These are phyloP conservation scores for Naumovozyma baii DNA, from an alignment of 805 yeast species.

Conservation along the genomic window DNA sequence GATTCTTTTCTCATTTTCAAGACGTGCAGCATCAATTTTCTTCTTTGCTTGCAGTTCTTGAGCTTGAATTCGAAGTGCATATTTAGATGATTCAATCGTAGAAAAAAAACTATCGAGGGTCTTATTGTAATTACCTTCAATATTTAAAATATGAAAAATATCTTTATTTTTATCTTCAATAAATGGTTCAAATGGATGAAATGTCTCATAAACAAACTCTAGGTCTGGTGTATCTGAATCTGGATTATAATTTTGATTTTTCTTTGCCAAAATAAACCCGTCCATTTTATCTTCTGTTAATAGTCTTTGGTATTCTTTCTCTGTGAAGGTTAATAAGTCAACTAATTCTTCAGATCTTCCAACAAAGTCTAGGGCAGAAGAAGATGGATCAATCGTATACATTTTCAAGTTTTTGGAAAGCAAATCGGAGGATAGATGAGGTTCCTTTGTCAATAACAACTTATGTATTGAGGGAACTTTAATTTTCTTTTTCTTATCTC, in stretches of 20 bases:
- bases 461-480: constrained; percentile 59
- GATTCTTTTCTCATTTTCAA: constrained; percentile 63
- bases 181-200: constrained; percentile 57
- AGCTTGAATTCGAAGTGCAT: constrained; percentile 62
- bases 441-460: constrained; percentile 53
- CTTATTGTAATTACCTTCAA: constrained; percentile 57
- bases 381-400: constrained; percentile 40
- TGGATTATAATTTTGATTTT: constrained; percentile 42
- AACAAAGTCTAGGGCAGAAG: constrained; percentile 26
- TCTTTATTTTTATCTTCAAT: constrained; percentile 29
- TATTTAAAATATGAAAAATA: constrained; percentile 32
- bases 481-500: constrained; percentile 28
- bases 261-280: constrained; percentile 59
- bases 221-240: constrained; percentile 34
- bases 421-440: constrained; percentile 72
- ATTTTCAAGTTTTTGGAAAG: constrained; percentile 48
- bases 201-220: constrained; percentile 50
- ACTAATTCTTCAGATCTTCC: constrained; percentile 30
- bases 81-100: constrained; percentile 71
- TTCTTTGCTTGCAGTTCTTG: constrained; percentile 69
- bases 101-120: constrained; percentile 81
- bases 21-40: constrained; percentile 62
- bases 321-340: constrained; percentile 40
- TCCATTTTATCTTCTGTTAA: constrained; percentile 29
- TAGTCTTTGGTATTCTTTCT: constrained; percentile 34